Evolutionary conservation across 768 basidiomycete genomes (phyloP).

Genomic region (Neoboletus magnificus): DNA sequence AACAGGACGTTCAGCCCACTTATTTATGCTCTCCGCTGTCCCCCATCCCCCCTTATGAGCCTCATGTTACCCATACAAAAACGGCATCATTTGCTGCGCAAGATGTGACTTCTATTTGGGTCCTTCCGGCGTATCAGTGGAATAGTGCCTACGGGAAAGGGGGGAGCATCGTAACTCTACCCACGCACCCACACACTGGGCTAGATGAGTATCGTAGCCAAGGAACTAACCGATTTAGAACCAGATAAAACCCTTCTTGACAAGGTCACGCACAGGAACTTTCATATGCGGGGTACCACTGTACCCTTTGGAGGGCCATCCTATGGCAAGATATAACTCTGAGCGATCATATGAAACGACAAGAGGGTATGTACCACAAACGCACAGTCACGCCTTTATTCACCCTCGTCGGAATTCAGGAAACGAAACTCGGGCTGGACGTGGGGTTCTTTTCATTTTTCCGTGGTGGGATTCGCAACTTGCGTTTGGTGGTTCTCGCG

Average conservation of each 20-base stretch:
- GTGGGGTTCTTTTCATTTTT: background rate
- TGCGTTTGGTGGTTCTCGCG: background rate
- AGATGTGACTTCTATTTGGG: background rate
- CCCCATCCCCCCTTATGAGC: background rate
- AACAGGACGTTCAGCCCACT: background rate
- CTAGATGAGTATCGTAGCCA: background rate
- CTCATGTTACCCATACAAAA: background rate
- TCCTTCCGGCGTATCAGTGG: background rate
- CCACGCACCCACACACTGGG: slow-evolving; percentile 1
- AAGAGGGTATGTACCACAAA: no score
- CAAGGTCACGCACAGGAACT: slow-evolving; percentile 9
- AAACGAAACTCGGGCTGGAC: no score
- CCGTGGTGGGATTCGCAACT: background rate
- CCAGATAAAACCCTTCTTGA: background rate
- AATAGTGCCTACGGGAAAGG: background rate
- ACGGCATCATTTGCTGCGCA: background rate
- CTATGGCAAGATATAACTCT: no score
- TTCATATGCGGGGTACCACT: background rate
- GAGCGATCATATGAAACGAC: no score
- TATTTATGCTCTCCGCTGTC: slow-evolving; percentile 10
- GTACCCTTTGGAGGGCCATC: no score
- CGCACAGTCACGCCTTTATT: no score
- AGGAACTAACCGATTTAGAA: background rate
- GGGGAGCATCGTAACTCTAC: background rate
- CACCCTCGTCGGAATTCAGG: no score